Conservation (phyloP, 139 green algal genomes). For the Coccomyxa sp. region DNA sequence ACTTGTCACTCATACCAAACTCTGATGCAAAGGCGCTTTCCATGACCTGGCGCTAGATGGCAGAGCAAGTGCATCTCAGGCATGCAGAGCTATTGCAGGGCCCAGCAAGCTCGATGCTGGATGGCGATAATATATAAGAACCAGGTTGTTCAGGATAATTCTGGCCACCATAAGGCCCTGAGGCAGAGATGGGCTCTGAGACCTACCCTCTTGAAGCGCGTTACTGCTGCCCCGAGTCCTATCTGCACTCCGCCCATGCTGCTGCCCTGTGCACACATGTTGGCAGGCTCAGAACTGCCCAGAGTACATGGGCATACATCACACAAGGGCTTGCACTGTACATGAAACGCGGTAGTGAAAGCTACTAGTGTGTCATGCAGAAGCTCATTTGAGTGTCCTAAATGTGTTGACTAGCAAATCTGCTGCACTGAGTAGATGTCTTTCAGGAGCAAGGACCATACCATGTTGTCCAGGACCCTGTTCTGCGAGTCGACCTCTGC, state of each 20-base stretch:
- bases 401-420: too few species aligned
- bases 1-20: background rate
- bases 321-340: background rate
- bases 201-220: conserved; percentile 2
- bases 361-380: too few species aligned
- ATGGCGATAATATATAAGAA: background rate
- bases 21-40: background rate
- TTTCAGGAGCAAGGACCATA: conserved; percentile 13
- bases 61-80: too few species aligned
- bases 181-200: background rate
- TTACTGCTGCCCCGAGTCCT: background rate
- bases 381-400: too few species aligned
- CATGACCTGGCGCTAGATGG: too few species aligned
- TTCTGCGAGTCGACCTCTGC: conserved; percentile 58
- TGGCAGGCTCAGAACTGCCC: background rate
- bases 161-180: background rate
- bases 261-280: background rate
- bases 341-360: too few species aligned
- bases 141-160: background rate
- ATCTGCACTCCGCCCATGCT: background rate
- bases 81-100: background rate
- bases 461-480: conserved; percentile 61
- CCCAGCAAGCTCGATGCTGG: background rate
- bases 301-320: background rate
- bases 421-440: background rate